Conservation (phyloP, 2,329 filamentous ascomycete genomes). For the Metarhizium robertsii region DNA sequence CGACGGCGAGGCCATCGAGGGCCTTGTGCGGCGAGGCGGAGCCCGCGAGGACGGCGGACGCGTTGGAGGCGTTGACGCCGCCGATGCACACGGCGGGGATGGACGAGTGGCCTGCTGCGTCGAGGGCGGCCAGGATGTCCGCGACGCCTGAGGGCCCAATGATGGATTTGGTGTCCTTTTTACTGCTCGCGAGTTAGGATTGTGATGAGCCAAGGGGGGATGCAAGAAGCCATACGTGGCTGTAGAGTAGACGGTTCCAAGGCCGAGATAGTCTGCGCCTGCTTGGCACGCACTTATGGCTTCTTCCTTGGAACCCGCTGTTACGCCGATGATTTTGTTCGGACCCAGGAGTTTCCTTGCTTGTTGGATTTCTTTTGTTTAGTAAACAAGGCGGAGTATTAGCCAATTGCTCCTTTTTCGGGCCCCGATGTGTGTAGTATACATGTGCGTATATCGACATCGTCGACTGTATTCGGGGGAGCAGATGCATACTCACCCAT, state of each 20-base stretch:
- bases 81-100: conserved; percentile 75
- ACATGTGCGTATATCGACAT: too few relatives aligned
- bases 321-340: conserved; percentile 79
- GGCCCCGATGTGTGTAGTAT: too few relatives aligned
- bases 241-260: conserved; percentile 85
- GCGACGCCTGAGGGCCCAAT: conserved; percentile 46
- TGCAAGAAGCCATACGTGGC: conserved; percentile 48
- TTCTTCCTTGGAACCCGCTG: conserved; percentile 66
- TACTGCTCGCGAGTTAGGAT: conserved; percentile 35
- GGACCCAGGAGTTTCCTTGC: conserved; percentile 67
- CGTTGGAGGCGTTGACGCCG: conserved; percentile 70
- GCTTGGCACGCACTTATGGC: conserved; percentile 60
- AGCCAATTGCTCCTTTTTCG: too few relatives aligned
- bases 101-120: conserved; percentile 29
- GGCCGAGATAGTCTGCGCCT: conserved; percentile 84
- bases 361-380: conserved; percentile 6
- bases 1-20: conserved; percentile 76
- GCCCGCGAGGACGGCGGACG: conserved; percentile 66
- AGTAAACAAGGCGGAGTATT: too few relatives aligned
- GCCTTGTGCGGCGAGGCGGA: conserved; percentile 40
- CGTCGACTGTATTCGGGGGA: too few relatives aligned
- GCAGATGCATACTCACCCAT: conserved; percentile 45
- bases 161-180: conserved; percentile 70
- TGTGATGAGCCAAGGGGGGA: not conserved
- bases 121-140: conserved; percentile 47